Base-by-base conservation (phyloP, 495 filamentous ascomycete species). In the Daldinia vernicosa region DNA sequence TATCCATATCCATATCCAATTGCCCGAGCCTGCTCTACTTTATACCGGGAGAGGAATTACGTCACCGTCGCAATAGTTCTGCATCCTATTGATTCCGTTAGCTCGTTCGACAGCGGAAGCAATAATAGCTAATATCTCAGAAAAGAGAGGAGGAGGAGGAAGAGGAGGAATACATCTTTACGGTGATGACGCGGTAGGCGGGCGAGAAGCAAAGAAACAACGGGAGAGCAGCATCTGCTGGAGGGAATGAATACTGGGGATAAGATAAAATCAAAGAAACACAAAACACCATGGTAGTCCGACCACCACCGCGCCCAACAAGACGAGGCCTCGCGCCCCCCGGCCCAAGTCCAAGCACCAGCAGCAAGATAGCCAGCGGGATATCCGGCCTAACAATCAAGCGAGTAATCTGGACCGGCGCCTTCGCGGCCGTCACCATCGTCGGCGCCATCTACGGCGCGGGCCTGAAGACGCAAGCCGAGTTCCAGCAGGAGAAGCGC, bases 371-470 rank as follows among this genome's bases (percentile, higher is more conserved):
- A 5, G 4, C 52, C 22, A 9, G n/a, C 15, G 17, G 17, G 30
- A 17, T 56, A 28, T 17, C 30, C 35, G 39, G 43, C 1, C 9
- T 35, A 4, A 28, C 55, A 40, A 51, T 79, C 22, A 78, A 77
- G 40, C 77, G 78, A 62, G 63, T 81, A 57, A 65, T 88, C 43
- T 74, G 79, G 57, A 86, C 87, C 1, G 83, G 75, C 15, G 79
- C 79, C 9, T 80, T 88, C 56, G 79, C 86, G 1, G 82, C 82
- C 28, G 79, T 86, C 30, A 84, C 81, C 22, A 76, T 81, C 30
- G 80, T 80, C 0, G 86, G 88, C 51, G 76, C 84, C 0, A 80
- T 82, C 62, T 88, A 88, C 73, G 88, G 88, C 22, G 88, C 88
- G 2, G 82, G 82, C n/a, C 74, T 90, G 32, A 89, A 89, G 78